phyloP scores from a whole-genome alignment of 352 stramenopile genomes.

The Globisporangium uncinulatum region DNA sequence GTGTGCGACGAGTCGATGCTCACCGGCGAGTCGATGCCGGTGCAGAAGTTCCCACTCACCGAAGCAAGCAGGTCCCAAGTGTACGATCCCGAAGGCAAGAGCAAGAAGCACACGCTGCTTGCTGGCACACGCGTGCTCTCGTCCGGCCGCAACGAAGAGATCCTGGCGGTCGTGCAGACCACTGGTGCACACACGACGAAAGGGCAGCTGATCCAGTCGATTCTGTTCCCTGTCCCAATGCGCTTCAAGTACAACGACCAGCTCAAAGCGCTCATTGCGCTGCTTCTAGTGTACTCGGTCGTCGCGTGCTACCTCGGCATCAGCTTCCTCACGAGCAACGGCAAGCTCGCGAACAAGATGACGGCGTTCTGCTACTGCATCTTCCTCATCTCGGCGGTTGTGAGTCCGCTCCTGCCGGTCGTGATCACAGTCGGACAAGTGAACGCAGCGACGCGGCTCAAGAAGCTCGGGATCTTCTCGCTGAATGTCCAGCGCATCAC shows the following conservation, averaged over 20 bases:
- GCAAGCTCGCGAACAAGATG: conserved; percentile 63
- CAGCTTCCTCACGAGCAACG: conserved; percentile 63
- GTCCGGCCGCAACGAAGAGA: conserved; percentile 48
- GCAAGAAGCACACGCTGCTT: conserved; percentile 87
- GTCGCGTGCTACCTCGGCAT: conserved; percentile 63
- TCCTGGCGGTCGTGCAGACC: conserved; percentile 69
- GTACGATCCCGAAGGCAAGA: conserved; percentile 42
- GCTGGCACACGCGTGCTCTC: conserved; percentile 77
- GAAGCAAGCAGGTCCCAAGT: no score
- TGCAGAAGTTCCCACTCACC: conserved; percentile 89
- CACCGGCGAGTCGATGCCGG: conserved; percentile 81
- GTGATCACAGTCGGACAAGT: conserved; percentile 87
- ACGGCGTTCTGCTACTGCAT: conserved; percentile 68
- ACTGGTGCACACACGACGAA: conserved; percentile 82
- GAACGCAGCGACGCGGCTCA: conserved; percentile 75
- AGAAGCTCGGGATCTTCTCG: conserved; percentile 60
- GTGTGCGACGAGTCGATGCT: conserved; percentile 75
- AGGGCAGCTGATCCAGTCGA: conserved; percentile 80
- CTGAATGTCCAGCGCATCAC: conserved; percentile 67
- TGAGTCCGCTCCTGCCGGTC: conserved; percentile 84
- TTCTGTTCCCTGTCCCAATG: conserved; percentile 80
- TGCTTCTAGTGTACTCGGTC: conserved; percentile 66
- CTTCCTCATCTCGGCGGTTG: conserved; percentile 70
- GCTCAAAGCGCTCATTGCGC: no score
- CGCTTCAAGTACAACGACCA: conserved; percentile 92